phyloP scores from a whole-genome alignment of 192 early-diverging fungal species.

The Entrophospora sp. region DNA sequence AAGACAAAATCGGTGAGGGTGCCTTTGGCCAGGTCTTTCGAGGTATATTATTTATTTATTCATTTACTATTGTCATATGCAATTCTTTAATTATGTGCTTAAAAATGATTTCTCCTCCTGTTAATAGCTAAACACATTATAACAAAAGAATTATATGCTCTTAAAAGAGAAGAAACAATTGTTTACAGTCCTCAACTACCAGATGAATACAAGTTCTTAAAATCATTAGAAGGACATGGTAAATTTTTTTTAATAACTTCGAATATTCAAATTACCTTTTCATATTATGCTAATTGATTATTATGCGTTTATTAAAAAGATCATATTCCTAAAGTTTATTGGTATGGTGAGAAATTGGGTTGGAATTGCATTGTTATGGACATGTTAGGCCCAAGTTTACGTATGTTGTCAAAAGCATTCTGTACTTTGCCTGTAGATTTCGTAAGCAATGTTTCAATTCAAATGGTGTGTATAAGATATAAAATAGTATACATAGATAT shows the following conservation, averaged over 20 bases:
- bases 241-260: conserved; percentile 6
- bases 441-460: conserved; percentile 41
- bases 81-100: no score
- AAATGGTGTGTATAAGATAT: conserved; percentile 43
- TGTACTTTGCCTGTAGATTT: conserved; percentile 32
- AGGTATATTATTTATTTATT: no score
- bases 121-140: conserved; percentile 38
- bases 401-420: conserved; percentile 33
- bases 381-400: conserved; percentile 46
- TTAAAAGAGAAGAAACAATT: conserved; percentile 39
- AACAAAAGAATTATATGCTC: conserved; percentile 38
- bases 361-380: conserved; percentile 46
- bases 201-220: conserved; percentile 40
- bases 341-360: conserved; percentile 43
- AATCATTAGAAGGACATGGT: conserved; percentile 29
- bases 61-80: no score
- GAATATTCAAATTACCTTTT: neutral
- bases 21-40: conserved; percentile 54
- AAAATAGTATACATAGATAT: no score
- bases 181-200: conserved; percentile 36
- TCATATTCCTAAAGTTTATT: conserved; percentile 41
- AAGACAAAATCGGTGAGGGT: conserved; percentile 52
- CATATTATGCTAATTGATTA: neutral
- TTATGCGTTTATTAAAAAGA: no score
- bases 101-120: no score